A percentile compares a stretch with the other conserved stretches of the same genome.
These are phyloP conservation scores for Amniculicola lignicola DNA, from an alignment of 495 filamentous ascomycete species.

Conservation along the genomic window DNA sequence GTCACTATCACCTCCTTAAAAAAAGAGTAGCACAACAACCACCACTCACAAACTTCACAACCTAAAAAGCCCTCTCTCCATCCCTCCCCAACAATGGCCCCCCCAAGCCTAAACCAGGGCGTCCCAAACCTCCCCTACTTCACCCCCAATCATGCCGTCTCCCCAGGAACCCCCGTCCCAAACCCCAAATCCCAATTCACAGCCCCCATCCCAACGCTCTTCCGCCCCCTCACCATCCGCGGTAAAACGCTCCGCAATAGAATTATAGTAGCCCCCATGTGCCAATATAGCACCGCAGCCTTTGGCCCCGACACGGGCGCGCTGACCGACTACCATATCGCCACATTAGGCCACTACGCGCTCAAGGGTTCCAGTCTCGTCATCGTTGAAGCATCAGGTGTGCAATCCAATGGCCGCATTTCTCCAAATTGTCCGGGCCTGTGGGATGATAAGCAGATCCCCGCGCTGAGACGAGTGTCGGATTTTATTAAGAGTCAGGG, in stretches of 20 bases:
- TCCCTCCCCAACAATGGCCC: conserved; percentile 22
- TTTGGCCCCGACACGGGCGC: conserved; percentile 13
- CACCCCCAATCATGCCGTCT: conserved; percentile 12
- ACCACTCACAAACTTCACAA: no score
- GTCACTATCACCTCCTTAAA: no score
- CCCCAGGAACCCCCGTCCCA: conserved; percentile 17
- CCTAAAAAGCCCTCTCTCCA: no score
- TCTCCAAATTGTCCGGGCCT: conserved; percentile 68
- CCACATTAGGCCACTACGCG: conserved; percentile 29
- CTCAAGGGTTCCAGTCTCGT: conserved; percentile 59
- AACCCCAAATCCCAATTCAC: neutral
- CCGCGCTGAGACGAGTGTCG: conserved; percentile 55
- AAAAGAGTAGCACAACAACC: no score
- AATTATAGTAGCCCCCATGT: conserved; percentile 29
- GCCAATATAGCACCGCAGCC: conserved; percentile 22
- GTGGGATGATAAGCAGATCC: conserved; percentile 73
- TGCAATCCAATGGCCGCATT: conserved; percentile 71
- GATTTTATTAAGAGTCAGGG: conserved; percentile 69
- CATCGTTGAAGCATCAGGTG: conserved; percentile 71
- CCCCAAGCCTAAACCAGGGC: conserved; percentile 2
- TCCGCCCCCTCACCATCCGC: conserved; percentile 27
- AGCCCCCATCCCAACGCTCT: conserved; percentile 18
- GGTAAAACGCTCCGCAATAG: conserved; percentile 19
- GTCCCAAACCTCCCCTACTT: conserved; percentile 27
- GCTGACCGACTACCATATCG: conserved; percentile 30